Base-by-base conservation (phyloP, 768 basidiomycete species). In the Cytidiella melzeri region DNA sequence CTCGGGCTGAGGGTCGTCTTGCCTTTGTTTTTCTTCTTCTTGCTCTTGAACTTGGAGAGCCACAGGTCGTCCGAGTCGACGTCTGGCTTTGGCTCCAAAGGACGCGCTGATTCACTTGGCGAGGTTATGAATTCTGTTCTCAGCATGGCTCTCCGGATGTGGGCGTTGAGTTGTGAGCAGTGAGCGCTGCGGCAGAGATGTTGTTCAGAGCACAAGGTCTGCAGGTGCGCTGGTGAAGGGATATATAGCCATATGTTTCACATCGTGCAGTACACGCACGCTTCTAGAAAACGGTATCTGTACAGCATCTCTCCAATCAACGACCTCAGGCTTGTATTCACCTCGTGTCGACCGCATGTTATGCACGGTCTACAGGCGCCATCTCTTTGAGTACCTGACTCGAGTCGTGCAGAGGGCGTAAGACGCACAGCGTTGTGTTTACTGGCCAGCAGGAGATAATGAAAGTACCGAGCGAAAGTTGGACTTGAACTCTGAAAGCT, bases 1-100 rank as follows among this genome's bases (percentile, higher is more conserved):
- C 30, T 34, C 7, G 30, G 30, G 15, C 30, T 34, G 75, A 56
- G 97, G 85, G 71, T 98, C 96, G n/a, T 93, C 95, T 47, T 92
- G 80, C 41, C 94, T 86, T 62, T 95, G 89, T 69, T 97, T 93
- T 44, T 73, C 69, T 57, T 81, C 72, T 37, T 38, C 34, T 45
- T 44, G 1, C 12, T 20, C 12, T 39, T 23, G 20, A 41, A 50
- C 20, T 27, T n/a, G 13, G 45, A 15, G 13, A 50, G 37, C 18
- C 25, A 30, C 20, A 43, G 37, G 19, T 43, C 49, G 37, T 50
- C 49, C 11, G 49, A 50, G 42, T 41, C 34, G 2, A 42, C 43
- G 12, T 50, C 48, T 9, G 28, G 34, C 1, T 40, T 40, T 1
- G 47, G 47, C 5, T 38, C 41, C 15, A 48, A 41, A 3, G 47